A percentile compares a stretch with the other conserved stretches of the same genome.
phyloP scores from a whole-genome alignment of 768 basidiomycete genomes.

The Amanita thiersii region DNA sequence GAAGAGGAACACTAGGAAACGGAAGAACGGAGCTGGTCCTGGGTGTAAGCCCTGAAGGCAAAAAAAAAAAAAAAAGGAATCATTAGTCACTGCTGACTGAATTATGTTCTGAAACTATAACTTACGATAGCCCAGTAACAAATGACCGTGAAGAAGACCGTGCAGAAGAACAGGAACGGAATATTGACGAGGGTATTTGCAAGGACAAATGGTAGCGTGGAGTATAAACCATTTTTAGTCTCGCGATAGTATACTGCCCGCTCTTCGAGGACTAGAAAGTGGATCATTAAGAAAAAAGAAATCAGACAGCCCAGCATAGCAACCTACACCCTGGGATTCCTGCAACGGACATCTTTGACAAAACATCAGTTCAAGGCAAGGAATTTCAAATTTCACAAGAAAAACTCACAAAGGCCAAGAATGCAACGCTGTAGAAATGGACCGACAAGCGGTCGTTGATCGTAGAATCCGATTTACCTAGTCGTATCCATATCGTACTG shows the following conservation, averaged over 20 bases:
- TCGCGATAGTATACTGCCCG: conserved; percentile 50
- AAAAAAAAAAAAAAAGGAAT: neutral
- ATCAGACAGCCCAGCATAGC: neutral
- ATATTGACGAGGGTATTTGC: conserved; percentile 45
- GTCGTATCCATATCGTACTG: conserved; percentile 46
- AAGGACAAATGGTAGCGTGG: conserved; percentile 43
- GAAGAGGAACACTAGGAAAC: conserved; percentile 45
- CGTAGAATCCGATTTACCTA: conserved; percentile 28
- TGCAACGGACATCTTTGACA: conserved; percentile 49
- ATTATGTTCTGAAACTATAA: conserved; percentile 3
- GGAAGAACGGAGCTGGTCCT: conserved; percentile 41
- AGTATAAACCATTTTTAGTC: conserved; percentile 48
- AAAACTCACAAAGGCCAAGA: conserved; percentile 35
- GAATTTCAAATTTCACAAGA: neutral
- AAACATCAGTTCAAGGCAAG: neutral
- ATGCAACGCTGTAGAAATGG: conserved; percentile 51
- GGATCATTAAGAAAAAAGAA: neutral
- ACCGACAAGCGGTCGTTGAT: conserved; percentile 44
- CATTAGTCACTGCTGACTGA: neutral
- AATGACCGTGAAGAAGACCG: conserved; percentile 38
- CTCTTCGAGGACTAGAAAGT: conserved; percentile 45
- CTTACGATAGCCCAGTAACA: conserved; percentile 43
- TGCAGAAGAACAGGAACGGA: conserved; percentile 46
- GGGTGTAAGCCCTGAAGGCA: conserved; percentile 36
- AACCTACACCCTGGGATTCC: conserved; percentile 45